A percentile compares a stretch with the other conserved stretches of the same genome.
phyloP scores from a whole-genome alignment of 306 rosid species.

The Glycyrrhiza uralensis region DNA sequence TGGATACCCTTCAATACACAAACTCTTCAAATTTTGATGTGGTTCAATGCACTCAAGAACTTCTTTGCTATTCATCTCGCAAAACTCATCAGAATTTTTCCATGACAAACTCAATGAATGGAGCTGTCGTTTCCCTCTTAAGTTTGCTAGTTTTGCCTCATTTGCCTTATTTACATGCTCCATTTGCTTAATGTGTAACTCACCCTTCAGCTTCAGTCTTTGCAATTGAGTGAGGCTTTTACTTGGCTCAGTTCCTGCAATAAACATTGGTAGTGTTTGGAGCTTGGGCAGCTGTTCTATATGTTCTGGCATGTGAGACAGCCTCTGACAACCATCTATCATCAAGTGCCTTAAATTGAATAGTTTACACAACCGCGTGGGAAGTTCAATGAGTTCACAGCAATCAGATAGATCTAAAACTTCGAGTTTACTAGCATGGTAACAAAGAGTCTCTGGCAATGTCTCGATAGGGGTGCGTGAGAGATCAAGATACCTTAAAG shows the following conservation, averaged over 20 bases:
- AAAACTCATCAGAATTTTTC: neutral
- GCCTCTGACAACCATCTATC: too few species aligned
- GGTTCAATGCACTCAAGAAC: neutral
- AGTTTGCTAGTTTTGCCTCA: neutral
- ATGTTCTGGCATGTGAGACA: too few species aligned
- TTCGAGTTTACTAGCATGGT: too few species aligned
- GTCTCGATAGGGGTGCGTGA: neutral
- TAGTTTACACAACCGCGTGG: too few species aligned
- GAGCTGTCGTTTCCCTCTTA: constrained; percentile 9
- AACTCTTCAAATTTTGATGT: neutral
- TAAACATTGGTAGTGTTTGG: constrained; percentile 20
- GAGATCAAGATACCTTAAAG: constrained; percentile 22
- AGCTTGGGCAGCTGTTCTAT: too few species aligned
- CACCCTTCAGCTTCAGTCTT: constrained; percentile 4
- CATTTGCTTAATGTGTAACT: constrained; percentile 1
- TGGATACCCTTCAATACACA: constrained; percentile 7
- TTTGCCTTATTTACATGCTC: neutral
- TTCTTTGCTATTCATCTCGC: neutral
- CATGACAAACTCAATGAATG: constrained; percentile 18
- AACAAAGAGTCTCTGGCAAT: too few species aligned
- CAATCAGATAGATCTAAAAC: too few species aligned
- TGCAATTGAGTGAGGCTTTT: neutral
- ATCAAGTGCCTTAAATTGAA: too few species aligned
- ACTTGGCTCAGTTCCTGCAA: neutral
- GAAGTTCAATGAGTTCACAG: too few species aligned